A percentile compares a stretch with the other conserved stretches of the same genome.
Conservation (phyloP, 2,329 filamentous ascomycete genomes). For the Colletotrichum aenigma region DNA sequence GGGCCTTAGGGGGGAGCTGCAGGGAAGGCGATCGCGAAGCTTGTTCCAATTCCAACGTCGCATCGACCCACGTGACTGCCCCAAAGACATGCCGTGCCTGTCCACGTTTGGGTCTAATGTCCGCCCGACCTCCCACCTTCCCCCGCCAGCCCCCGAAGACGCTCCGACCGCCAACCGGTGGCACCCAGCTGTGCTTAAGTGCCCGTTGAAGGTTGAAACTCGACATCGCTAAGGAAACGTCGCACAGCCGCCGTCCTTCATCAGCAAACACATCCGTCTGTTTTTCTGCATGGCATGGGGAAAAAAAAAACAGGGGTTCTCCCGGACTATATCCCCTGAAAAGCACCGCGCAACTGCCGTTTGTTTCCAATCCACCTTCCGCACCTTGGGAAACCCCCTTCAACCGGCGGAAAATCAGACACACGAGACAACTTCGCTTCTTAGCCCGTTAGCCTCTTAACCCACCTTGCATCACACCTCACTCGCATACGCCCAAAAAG, state of each 20-base stretch:
- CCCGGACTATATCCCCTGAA: background rate
- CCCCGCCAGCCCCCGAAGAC: background rate
- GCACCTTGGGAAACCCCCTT: background rate
- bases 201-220: background rate
- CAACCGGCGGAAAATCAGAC: background rate
- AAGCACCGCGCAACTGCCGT: background rate
- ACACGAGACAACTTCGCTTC: background rate
- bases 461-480: background rate
- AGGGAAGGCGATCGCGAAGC: background rate
- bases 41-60: conserved; percentile 17
- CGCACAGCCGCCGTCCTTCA: background rate
- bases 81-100: background rate
- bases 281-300: background rate
- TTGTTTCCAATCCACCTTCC: background rate
- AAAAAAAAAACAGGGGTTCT: background rate
- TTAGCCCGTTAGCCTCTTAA: background rate
- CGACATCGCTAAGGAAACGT: background rate
- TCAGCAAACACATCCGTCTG: background rate
- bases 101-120: conserved; percentile 4
- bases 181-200: background rate
- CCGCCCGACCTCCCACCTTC: background rate
- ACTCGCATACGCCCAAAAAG: background rate
- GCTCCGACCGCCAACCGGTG: background rate
- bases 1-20: background rate
- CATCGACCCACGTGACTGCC: conserved; percentile 17